phyloP scores from a whole-genome alignment of 768 basidiomycete species.

The Tylopilus subfusipes region DNA sequence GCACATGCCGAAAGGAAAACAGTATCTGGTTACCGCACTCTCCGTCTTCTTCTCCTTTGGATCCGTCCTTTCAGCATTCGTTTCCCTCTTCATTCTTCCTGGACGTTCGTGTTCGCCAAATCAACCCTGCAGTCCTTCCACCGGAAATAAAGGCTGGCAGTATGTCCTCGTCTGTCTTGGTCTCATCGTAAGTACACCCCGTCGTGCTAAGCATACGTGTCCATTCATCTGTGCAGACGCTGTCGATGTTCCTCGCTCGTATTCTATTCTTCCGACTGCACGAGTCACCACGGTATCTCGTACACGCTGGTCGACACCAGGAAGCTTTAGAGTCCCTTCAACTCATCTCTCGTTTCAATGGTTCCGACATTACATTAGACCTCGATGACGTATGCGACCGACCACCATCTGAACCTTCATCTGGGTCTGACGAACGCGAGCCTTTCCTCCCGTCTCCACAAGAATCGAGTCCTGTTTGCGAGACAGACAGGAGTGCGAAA shows the following conservation, averaged over 20 bases:
- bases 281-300: slow-evolving; percentile 92
- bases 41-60: slow-evolving; percentile 97
- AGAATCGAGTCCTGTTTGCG: slow-evolving; percentile 7
- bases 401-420: slow-evolving; percentile 21
- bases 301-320: slow-evolving; percentile 77
- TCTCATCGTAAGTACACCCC: slow-evolving; percentile 66
- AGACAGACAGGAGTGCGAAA: slow-evolving; percentile 14
- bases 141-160: slow-evolving; percentile 85
- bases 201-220: not conserved
- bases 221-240: slow-evolving; percentile 51
- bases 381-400: slow-evolving; percentile 66
- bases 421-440: slow-evolving; percentile 25
- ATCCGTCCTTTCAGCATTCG: slow-evolving; percentile 77
- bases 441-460: slow-evolving; percentile 25
- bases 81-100: slow-evolving; percentile 79
- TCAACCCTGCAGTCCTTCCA: slow-evolving; percentile 58
- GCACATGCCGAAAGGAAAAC: slow-evolving; percentile 88
- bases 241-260: slow-evolving; percentile 82
- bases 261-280: slow-evolving; percentile 89
- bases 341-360: slow-evolving; percentile 85
- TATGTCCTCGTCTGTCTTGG: slow-evolving; percentile 75
- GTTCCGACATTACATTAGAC: slow-evolving; percentile 61
- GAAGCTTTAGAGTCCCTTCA: slow-evolving; percentile 84
- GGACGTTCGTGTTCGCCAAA: slow-evolving; percentile 57
- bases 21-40: slow-evolving; percentile 87